Conservation (phyloP, 176 grass and related monocot genomes). For the Coix lacrymajobi region DNA sequence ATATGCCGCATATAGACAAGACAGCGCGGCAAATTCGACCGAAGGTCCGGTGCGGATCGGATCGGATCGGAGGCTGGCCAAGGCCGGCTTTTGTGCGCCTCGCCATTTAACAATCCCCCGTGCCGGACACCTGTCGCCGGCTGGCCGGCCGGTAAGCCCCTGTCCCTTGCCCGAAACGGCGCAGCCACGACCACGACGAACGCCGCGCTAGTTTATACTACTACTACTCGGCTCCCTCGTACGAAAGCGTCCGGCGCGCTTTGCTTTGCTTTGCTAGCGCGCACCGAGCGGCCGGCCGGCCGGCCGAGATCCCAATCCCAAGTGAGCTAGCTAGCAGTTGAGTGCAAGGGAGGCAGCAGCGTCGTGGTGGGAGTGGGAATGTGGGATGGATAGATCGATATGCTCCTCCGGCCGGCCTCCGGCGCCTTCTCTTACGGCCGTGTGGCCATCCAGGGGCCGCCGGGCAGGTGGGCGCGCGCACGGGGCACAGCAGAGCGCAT, state of each 20-base stretch:
- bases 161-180: background rate
- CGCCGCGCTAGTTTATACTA: conserved; percentile 2
- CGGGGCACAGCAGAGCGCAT: background rate
- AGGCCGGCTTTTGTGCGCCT: background rate
- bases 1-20: conserved; percentile 8
- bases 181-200: background rate
- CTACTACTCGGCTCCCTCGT: background rate
- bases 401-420: background rate
- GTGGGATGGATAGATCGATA: background rate
- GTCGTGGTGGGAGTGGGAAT: too few relatives aligned
- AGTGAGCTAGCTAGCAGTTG: background rate
- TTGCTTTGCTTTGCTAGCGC: too few relatives aligned
- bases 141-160: background rate
- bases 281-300: background rate
- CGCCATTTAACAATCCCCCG: conserved; percentile 15
- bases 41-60: background rate
- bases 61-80: background rate
- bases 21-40: background rate
- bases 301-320: too few relatives aligned
- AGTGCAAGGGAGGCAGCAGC: background rate
- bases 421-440: background rate
- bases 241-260: background rate
- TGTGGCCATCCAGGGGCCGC: conserved; percentile 1
- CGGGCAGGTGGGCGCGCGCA: background rate
- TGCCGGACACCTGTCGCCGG: conserved; percentile 35